Evolutionary conservation across 257 asterid genomes (phyloP).

Genomic region (Hygrophila difformis): DNA sequence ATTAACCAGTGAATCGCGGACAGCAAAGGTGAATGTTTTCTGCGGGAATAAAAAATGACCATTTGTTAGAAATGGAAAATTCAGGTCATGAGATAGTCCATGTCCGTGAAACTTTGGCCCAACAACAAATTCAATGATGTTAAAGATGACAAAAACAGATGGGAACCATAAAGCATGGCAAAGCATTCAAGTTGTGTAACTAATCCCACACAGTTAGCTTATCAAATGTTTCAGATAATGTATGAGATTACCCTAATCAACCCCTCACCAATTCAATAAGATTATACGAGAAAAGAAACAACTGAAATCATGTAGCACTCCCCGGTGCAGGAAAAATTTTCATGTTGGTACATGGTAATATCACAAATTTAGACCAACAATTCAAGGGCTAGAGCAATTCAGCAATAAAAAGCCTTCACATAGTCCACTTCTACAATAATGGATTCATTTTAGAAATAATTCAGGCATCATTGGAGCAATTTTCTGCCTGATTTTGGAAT

Average conservation of each 20-base stretch:
- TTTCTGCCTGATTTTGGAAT: background rate
- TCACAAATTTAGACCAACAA: background rate
- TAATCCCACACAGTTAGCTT: conserved; percentile 10
- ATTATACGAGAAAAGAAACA: background rate
- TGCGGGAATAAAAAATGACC: conserved; percentile 30
- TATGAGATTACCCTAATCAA: background rate
- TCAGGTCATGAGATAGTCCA: conserved; percentile 9
- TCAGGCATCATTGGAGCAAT: conserved; percentile 1
- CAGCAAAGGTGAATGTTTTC: conserved; percentile 86
- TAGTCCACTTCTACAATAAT: conserved; percentile 1
- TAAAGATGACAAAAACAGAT: conserved; percentile 3
- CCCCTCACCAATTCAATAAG: conserved; percentile 1
- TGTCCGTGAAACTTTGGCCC: conserved; percentile 2
- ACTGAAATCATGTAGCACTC: conserved; percentile 11
- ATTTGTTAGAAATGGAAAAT: conserved; percentile 17
- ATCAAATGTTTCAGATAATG: conserved; percentile 4
- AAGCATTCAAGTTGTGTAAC: background rate
- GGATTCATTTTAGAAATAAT: conserved; percentile 8
- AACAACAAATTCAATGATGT: conserved; percentile 4
- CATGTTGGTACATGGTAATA: background rate
- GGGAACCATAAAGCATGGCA: conserved; percentile 6
- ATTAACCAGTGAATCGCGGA: conserved; percentile 84
- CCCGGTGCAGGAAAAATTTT: background rate
- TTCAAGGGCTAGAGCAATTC: conserved; percentile 1
- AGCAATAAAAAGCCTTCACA: conserved; percentile 4